These are phyloP conservation scores for Cutaneotrichosporon cavernicola DNA, from an alignment of 1,284 basidiomycete genomes.

Conservation along the genomic window DNA sequence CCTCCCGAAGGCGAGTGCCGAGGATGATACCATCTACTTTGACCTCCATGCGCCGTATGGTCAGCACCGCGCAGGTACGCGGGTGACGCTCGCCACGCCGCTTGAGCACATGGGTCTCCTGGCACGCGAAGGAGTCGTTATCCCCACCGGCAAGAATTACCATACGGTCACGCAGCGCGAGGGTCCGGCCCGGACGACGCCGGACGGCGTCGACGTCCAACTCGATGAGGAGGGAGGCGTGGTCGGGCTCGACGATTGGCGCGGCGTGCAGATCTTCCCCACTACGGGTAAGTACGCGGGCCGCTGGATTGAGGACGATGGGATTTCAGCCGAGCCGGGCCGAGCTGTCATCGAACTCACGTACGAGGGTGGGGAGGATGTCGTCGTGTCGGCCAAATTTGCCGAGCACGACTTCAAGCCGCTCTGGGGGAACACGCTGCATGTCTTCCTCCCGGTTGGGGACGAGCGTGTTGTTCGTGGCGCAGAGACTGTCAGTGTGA, in stretches of 20 bases:
- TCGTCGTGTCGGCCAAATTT: constrained; percentile 42
- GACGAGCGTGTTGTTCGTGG: constrained; percentile 39
- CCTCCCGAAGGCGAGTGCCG: constrained; percentile 43
- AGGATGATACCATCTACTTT: constrained; percentile 40
- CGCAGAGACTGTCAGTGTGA: constrained; percentile 26
- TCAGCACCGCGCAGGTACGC: constrained; percentile 34
- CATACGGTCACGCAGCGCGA: constrained; percentile 49
- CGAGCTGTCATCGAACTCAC: constrained; percentile 42
- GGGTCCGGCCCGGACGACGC: constrained; percentile 45
- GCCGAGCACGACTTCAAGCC: constrained; percentile 47
- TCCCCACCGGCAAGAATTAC: constrained; percentile 53
- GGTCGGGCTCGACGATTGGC: constrained; percentile 53
- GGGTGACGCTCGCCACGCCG: constrained; percentile 48
- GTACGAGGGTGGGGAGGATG: constrained; percentile 38
- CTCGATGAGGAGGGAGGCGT: constrained; percentile 50
- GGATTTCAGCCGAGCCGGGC: constrained; percentile 47
- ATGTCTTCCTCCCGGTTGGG: constrained; percentile 47
- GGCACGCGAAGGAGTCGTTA: constrained; percentile 51
- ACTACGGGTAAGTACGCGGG: constrained; percentile 26
- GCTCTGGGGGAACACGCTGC: constrained; percentile 48
- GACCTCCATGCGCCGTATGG: constrained; percentile 39
- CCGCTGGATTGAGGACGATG: constrained; percentile 55
- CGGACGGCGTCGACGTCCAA: constrained; percentile 50
- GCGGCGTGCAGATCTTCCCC: constrained; percentile 54
- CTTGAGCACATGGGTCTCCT: constrained; percentile 53